Base-by-base conservation (phyloP, 768 basidiomycete species). In the Hypholoma fasciculare region DNA sequence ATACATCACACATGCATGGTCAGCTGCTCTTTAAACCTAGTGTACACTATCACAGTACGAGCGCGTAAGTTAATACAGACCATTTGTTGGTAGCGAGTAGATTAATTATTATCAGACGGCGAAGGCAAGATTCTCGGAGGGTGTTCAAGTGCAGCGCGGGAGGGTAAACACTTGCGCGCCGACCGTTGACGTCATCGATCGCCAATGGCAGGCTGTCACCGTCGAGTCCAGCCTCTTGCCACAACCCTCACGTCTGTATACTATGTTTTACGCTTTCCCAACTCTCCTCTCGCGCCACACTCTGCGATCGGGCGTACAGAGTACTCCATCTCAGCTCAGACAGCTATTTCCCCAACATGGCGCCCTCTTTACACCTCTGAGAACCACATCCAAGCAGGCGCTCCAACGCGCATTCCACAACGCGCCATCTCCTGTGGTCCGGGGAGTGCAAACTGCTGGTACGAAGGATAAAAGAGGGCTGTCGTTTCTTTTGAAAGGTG, bases 401-500 rank as follows among this genome's bases (percentile, higher is more conserved):
- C 36, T 54, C 19, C 54, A 20, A 30, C 40, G 26, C 13, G 16
- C 26, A 17, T 44, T 54, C 17, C 56, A 57, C 39, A 13, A 5
- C 20, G 34, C 26, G 20, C 40, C 37, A 13, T 43, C 42, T 11
- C 39, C 49, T 44, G 51, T 54, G 5, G 7, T 56, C 4, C 54
- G 47, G n/a, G 46, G 38, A 8, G 47, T 36, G 20, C 49, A 39
- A 12, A 50, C 16, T 14, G 53, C 46, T 34, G 46, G 16, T 8
- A 16, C 47, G 9, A 40, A 46, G 50, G 39, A 53, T 27, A 50
- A 19, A n/a, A 13, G 5, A 12, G 46, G 37, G 4, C 12, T 61
- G 7, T 46, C 57, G 23, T 53, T 54, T 42, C 26, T 58, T 12
- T 52, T 71, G 47, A 76, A 68, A 42, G 67, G 72, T 13, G 68